These are phyloP conservation scores for Ophiocordyceps australis DNA, from an alignment of 2,329 filamentous ascomycete genomes.

Conservation along the genomic window DNA sequence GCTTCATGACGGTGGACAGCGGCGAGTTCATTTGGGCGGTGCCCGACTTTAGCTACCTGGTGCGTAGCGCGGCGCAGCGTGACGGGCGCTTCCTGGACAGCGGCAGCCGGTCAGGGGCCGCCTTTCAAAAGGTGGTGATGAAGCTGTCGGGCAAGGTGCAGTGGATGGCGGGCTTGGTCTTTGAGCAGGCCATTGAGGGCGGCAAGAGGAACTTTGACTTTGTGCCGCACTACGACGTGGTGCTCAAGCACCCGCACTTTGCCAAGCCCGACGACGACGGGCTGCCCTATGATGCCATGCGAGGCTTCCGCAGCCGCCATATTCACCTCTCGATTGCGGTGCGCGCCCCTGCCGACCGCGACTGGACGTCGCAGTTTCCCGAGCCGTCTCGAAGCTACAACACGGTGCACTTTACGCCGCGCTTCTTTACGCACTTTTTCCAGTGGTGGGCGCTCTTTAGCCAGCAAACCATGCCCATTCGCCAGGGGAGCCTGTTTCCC, in stretches of 20 bases:
- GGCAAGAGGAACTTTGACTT: constrained; percentile 72
- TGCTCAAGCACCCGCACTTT: constrained; percentile 64
- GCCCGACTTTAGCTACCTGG: constrained; percentile 82
- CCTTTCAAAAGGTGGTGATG: constrained; percentile 98
- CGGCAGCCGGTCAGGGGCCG: constrained; percentile 52
- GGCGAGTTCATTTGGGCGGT: constrained; percentile 89
- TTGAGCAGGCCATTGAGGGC: constrained; percentile 63
- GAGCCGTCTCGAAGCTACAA: constrained; percentile 85
- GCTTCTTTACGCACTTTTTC: constrained; percentile 97
- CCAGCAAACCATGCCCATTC: constrained; percentile 83
- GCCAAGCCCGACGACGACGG: constrained; percentile 39
- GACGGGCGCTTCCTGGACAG: constrained; percentile 45
- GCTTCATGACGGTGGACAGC: constrained; percentile 91
- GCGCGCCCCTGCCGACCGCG: constrained; percentile 66
- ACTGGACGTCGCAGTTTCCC: constrained; percentile 63
- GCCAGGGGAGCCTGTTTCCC: constrained; percentile 82
- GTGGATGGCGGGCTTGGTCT: constrained; percentile 81
- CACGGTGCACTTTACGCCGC: constrained; percentile 80
- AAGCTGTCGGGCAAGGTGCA: constrained; percentile 93
- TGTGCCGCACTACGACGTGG: constrained; percentile 78
- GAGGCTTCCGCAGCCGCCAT: constrained; percentile 89
- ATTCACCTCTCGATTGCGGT: constrained; percentile 92
- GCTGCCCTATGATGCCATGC: constrained; percentile 72
- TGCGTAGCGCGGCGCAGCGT: constrained; percentile 37
- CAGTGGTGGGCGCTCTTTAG: constrained; percentile 96